Conservation (phyloP, 331 rosid genomes). For the Erythrophleum ivorense region DNA sequence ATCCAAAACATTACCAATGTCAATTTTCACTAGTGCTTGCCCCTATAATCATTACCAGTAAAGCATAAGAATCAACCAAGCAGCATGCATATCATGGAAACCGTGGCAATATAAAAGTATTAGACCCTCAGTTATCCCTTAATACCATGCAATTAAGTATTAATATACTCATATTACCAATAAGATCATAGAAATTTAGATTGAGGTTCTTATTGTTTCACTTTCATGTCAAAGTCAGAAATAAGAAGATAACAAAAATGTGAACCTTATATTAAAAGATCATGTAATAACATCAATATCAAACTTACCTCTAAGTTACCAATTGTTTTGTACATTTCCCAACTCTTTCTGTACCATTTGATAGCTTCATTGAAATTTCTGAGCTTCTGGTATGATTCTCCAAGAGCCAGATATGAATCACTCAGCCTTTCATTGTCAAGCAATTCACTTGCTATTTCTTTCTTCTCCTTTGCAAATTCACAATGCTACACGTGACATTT, state of each 20-base stretch:
- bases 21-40: slow-evolving; percentile 73
- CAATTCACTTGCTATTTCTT: slow-evolving; percentile 69
- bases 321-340: slow-evolving; percentile 69
- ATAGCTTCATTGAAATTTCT: slow-evolving; percentile 72
- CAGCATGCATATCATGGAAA: slow-evolving; percentile 30
- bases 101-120: slow-evolving; percentile 19
- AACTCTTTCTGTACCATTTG: slow-evolving; percentile 87
- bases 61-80: slow-evolving; percentile 44
- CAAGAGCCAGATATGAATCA: slow-evolving; percentile 74
- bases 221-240: slow-evolving; percentile 1
- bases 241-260: slow-evolving; percentile 15
- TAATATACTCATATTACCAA: slow-evolving; percentile 16
- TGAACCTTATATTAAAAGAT: slow-evolving; percentile 19
- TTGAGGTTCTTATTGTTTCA: slow-evolving; percentile 6
- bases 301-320: slow-evolving; percentile 79
- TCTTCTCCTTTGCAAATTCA: slow-evolving; percentile 84
- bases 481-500: slow-evolving; percentile 60
- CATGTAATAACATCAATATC: slow-evolving; percentile 8
- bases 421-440: slow-evolving; percentile 76
- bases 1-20: slow-evolving; percentile 83
- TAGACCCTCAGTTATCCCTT: slow-evolving; percentile 28
- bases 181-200: slow-evolving; percentile 10
- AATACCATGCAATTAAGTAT: slow-evolving; percentile 29
- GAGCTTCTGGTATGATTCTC: slow-evolving; percentile 82
- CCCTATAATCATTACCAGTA: slow-evolving; percentile 64